Base-by-base conservation (phyloP, 2,329 filamentous ascomycete species). In the Fusarium euwallaceae region DNA sequence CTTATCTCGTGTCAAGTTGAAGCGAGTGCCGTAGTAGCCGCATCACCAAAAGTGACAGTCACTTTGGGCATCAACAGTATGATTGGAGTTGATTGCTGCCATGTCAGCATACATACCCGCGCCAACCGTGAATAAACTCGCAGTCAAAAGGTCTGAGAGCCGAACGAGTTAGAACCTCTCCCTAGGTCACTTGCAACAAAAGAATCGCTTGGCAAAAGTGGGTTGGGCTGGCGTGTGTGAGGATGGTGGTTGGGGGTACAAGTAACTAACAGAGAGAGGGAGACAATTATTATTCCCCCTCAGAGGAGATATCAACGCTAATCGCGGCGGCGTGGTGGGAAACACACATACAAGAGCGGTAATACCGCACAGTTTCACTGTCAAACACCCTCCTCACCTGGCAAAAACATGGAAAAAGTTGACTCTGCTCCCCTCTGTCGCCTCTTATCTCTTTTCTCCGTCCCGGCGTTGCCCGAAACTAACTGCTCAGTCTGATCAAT, bases 391-490 rank as follows among this genome's bases (percentile, higher is more conserved):
- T 27, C 27, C 27, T 27, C 27, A 20, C 27, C 24, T 34, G 32
- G 32, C 1, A 34, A 34, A 34, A 34, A 32, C 29, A 32, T 32
- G 29, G 32, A 11, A 11, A 34, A 34, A 27, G 32, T 56, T 56
- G 53, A 56, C 53, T 56, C 53, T 56, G 32, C 8, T 58, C 24
- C 24, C 56, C 41, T 58, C 29, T 61, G 60, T 61, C 34, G 36
- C 53, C 65, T 74, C 43, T 73, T 75, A 32, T 64, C 73, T 75
- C 70, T 66, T 68, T 32, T 32, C 72, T 34, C 69, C 27, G 14
- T 20, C 34, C 64, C 70, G 59, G 62, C 53, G 22, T 61, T 56
- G 22, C 56, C 68, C 63, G 68, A 71, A 39, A 64, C 61, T 62
- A 11, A 10, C 29, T 32, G 32, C 27, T 34, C 32, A 34, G 32